These are phyloP conservation scores for Hamigera avellanea DNA, from an alignment of 495 filamentous ascomycete genomes.

Conservation along the genomic window DNA sequence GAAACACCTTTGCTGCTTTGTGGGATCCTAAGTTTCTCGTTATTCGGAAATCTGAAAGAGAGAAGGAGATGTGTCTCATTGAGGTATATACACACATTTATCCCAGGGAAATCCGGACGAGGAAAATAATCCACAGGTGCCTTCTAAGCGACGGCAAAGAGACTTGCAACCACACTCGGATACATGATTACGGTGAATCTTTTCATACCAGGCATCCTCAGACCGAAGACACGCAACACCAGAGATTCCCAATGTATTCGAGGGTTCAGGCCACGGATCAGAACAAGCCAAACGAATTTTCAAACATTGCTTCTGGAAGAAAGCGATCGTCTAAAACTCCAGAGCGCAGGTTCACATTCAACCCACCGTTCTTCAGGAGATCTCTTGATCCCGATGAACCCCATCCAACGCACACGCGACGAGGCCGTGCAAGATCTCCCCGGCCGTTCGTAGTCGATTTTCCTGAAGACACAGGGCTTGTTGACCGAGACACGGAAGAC, in stretches of 20 bases:
- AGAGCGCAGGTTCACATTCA: not conserved
- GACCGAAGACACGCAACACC: not conserved
- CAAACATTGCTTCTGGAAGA: no score
- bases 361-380: not conserved
- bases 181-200: conserved; percentile 6
- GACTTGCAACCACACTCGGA: conserved; percentile 2
- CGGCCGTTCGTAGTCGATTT: conserved; percentile 9
- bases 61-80: conserved; percentile 10
- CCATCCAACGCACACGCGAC: not conserved
- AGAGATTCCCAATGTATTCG: no score
- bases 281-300: not conserved
- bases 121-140: conserved; percentile 7
- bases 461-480: not conserved
- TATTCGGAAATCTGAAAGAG: no score
- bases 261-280: no score
- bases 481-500: not conserved
- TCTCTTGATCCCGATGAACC: no score
- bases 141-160: conserved; percentile 4
- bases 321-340: not conserved
- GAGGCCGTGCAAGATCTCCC: conserved; percentile 1
- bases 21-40: no score
- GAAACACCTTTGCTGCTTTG: no score
- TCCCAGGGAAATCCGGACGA: conserved; percentile 11
- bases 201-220: conserved; percentile 5
- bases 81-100: conserved; percentile 5